phyloP scores from a whole-genome alignment of 352 stramenopile species.

The Phytopythium helicoides region DNA sequence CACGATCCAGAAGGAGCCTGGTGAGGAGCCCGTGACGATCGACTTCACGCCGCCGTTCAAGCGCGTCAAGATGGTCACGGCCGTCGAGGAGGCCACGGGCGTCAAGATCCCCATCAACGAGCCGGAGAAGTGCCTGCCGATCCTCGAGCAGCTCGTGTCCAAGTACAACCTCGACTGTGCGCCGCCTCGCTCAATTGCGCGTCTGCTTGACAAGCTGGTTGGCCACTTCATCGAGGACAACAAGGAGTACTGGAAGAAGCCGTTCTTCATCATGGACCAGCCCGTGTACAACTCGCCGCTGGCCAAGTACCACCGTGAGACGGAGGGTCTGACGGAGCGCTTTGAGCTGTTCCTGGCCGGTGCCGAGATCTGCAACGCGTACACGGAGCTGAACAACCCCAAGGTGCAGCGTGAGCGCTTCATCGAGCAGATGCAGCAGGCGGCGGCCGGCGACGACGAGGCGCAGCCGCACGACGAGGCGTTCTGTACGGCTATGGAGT shows the following conservation, averaged over 20 bases:
- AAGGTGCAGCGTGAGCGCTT: conserved; percentile 86
- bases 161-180: conserved; percentile 77
- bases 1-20: conserved; percentile 86
- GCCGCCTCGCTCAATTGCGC: conserved; percentile 65
- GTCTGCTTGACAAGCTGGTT: conserved; percentile 88
- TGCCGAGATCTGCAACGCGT: conserved; percentile 98
- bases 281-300: conserved; percentile 97
- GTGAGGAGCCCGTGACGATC: conserved; percentile 81
- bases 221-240: conserved; percentile 89
- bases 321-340: conserved; percentile 93
- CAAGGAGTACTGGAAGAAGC: conserved; percentile 89
- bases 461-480: conserved; percentile 94
- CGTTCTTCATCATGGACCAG: conserved; percentile 99
- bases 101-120: conserved; percentile 73
- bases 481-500: conserved; percentile 94
- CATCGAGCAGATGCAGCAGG: conserved; percentile 79
- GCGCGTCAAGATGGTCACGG: conserved; percentile 92
- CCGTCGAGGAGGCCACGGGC: conserved; percentile 69
- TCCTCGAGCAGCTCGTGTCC: conserved; percentile 66
- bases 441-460: conserved; percentile 78
- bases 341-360: conserved; percentile 99
- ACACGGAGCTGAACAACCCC: conserved; percentile 98
- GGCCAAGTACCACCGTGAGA: conserved; percentile 95
- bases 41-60: conserved; percentile 95
- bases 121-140: conserved; percentile 46